Evolutionary conservation across 495 filamentous ascomycete species (phyloP).

Genomic region (Aspergillus asperescens): DNA sequence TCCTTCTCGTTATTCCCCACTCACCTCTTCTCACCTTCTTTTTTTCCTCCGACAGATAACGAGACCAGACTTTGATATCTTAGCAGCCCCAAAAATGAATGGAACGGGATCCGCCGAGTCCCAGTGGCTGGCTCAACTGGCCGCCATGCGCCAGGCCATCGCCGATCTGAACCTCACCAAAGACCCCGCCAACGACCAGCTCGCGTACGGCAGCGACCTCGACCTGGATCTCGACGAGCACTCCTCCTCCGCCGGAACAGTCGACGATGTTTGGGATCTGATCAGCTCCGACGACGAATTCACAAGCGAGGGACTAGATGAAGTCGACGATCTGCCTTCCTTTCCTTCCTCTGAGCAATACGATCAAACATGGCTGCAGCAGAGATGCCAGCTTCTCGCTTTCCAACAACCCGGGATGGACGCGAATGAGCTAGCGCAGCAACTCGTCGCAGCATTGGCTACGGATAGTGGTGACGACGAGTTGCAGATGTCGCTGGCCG

Average conservation of each 20-base stretch:
- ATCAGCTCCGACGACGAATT: slow-evolving; percentile 67
- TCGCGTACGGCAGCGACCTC: slow-evolving; percentile 51
- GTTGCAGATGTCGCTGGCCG: slow-evolving; percentile 81
- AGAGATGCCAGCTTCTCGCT: slow-evolving; percentile 58
- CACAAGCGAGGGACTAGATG: slow-evolving; percentile 41
- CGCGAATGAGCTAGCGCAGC: slow-evolving; percentile 56
- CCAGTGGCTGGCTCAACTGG: slow-evolving; percentile 66
- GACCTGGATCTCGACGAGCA: slow-evolving; percentile 57
- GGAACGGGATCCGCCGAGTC: slow-evolving; percentile 43
- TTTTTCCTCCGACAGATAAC: not conserved
- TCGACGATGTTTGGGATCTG: slow-evolving; percentile 86
- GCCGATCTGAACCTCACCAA: slow-evolving; percentile 59
- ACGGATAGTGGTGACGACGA: slow-evolving; percentile 70
- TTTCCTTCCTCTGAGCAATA: slow-evolving; percentile 24
- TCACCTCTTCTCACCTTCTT: not conserved
- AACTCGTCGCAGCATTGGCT: slow-evolving; percentile 63
- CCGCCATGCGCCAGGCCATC: slow-evolving; percentile 67
- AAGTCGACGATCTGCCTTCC: slow-evolving; percentile 23
- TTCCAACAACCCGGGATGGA: slow-evolving; percentile 57
- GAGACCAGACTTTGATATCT: not conserved
- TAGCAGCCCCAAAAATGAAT: slow-evolving; percentile 22
- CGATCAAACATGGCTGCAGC: slow-evolving; percentile 55
- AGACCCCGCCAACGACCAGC: slow-evolving; percentile 35
- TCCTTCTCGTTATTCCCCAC: not conserved
- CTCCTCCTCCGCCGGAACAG: slow-evolving; percentile 54